Evolutionary conservation across 371 early-diverging fungal genomes (phyloP).

Genomic region (Mortierella sp.): DNA sequence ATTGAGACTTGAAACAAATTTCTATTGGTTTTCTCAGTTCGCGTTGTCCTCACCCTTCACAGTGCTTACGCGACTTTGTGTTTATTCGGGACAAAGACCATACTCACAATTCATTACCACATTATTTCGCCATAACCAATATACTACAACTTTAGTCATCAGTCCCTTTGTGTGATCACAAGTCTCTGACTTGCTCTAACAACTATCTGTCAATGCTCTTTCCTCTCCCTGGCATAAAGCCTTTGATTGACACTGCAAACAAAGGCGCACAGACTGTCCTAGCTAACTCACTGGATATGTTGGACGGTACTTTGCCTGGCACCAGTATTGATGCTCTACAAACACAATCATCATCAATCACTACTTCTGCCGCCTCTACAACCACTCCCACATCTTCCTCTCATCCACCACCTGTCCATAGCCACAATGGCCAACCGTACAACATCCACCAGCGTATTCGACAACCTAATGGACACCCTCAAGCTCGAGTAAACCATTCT

Average conservation of each 20-base stretch:
- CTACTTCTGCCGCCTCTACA: background rate
- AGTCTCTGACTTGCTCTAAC: background rate
- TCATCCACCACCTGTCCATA: constrained; percentile 39
- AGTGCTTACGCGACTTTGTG: background rate
- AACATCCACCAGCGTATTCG: constrained; percentile 49
- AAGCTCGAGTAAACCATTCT: constrained; percentile 21
- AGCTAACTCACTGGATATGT: constrained; percentile 1
- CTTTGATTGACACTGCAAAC: constrained; percentile 25
- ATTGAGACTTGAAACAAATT: background rate
- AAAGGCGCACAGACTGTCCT: constrained; percentile 48
- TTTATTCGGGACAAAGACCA: background rate
- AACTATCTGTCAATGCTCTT: background rate
- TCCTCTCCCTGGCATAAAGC: background rate
- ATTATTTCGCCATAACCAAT: no score
- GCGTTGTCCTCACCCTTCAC: constrained; percentile 3
- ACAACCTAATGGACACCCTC: constrained; percentile 15
- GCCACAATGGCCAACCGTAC: constrained; percentile 20
- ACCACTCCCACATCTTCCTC: constrained; percentile 15
- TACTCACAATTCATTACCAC: background rate
- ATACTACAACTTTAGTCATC: background rate
- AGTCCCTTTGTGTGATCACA: background rate
- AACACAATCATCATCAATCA: background rate
- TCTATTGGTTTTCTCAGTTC: constrained; percentile 14
- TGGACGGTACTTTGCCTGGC: constrained; percentile 6
- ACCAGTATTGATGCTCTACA: background rate